Evolutionary conservation across 768 basidiomycete species (phyloP), one percentile per base, ranked within the genome.

Genomic region (Lactarius indigo): DNA sequence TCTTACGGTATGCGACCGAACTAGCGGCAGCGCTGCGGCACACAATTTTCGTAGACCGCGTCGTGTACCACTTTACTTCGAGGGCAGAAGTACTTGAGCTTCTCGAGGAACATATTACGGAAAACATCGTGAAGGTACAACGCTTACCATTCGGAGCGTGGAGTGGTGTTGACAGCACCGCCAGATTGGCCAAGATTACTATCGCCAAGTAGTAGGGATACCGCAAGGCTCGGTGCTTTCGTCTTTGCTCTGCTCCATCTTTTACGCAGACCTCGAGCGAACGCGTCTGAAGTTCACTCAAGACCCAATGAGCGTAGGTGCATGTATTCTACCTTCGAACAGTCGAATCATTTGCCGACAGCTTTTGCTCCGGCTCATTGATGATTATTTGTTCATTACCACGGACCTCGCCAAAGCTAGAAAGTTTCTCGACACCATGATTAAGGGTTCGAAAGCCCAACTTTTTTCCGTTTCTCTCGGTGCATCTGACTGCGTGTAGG

Each of bases 181-280:
- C 20, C 33, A 96, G 94, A 94, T 97, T 61, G 92, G 91, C 1
- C 72, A 78, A n/a, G 77, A 84, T 50, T 93, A 89, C 73, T 96
- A 90, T 74, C 87, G 90, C 15, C 97, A 99, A 76, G 85, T 83
- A n/a, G 85, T 92, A 33, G 97, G 97, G 2, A 99, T 99, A 28
- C 96, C 97, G 1, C 97, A 99, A 76, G 97, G 97, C 26, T 98
- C 96, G 2, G 87, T 95, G n/a, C 78, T 98, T n/a, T 97, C 95
- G 8, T 84, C 91, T 0, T 74, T 98, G n/a, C 78, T 99, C 1
- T 99, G 97, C 75, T 90, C 91, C 1, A 92, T 96, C 76, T 97
- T 93, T 75, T 99, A 98, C 70, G 96, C 94, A 7, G 89, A 96
- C 73, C 81, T 99, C 66, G 97, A 98, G 76, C 83, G 78, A 35